Percentiles rank a stretch among this genome's conserved stretches.
Conservation (phyloP, 495 filamentous ascomycete genomes). For the Beverwykella pulmonaria region DNA sequence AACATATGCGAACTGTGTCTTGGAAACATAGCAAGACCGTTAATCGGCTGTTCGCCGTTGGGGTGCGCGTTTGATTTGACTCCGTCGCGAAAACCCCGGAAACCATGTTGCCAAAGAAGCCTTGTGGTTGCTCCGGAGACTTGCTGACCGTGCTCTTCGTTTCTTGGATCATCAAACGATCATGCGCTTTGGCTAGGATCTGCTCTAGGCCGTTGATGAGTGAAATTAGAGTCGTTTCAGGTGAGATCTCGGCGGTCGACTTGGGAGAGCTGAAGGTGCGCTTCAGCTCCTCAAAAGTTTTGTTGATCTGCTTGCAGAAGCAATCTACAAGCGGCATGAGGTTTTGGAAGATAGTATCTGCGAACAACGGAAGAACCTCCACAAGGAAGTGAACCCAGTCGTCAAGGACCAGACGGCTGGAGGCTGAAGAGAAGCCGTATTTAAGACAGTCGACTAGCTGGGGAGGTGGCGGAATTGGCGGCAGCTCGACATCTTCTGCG, state of each 20-base stretch:
- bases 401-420: constrained; percentile 76
- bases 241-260: constrained; percentile 44
- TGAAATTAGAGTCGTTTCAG: constrained; percentile 72
- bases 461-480: constrained; percentile 59
- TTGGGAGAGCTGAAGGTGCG: constrained; percentile 54
- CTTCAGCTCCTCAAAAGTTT: constrained; percentile 67
- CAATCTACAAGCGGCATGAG: constrained; percentile 88
- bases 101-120: constrained; percentile 97
- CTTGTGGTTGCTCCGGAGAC: constrained; percentile 80
- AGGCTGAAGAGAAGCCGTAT: constrained; percentile 74
- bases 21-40: constrained; percentile 96
- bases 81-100: constrained; percentile 88
- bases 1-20: constrained; percentile 88
- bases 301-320: constrained; percentile 73
- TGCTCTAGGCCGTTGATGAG: constrained; percentile 88
- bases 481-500: constrained; percentile 15
- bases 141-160: constrained; percentile 66
- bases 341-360: constrained; percentile 82
- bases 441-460: constrained; percentile 80
- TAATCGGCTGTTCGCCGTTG: constrained; percentile 87
- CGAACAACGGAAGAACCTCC: constrained; percentile 80
- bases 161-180: constrained; percentile 77
- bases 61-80: constrained; percentile 68
- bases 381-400: constrained; percentile 89
- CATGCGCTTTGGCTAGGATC: constrained; percentile 83